These are phyloP conservation scores for Erodium maritimum DNA, from an alignment of 345 rosid genomes.

Conservation along the genomic window DNA sequence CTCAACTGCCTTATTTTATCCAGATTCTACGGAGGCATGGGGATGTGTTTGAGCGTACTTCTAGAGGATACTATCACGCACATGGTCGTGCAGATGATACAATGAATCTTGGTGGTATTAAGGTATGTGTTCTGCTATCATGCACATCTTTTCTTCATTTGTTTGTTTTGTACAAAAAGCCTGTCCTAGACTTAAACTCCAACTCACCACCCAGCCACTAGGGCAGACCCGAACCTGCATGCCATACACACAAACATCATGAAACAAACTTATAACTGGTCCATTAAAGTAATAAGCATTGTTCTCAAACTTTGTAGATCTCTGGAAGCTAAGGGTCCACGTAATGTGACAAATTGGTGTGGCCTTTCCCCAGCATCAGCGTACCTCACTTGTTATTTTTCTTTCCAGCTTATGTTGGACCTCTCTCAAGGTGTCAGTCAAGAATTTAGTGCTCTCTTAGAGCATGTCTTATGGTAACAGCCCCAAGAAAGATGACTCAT, in stretches of 20 bases:
- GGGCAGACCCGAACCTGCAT: background rate
- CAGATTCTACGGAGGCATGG: slow-evolving; percentile 89
- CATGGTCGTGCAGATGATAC: slow-evolving; percentile 97
- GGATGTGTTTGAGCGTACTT: slow-evolving; percentile 72
- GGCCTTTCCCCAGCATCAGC: no score
- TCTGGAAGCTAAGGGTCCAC: no score
- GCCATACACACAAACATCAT: background rate
- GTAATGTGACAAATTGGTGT: no score
- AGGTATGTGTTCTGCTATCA: slow-evolving; percentile 33
- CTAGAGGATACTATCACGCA: slow-evolving; percentile 79
- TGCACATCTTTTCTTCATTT: background rate
- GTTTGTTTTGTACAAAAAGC: background rate
- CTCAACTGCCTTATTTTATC: slow-evolving; percentile 1
- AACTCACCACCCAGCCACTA: background rate
- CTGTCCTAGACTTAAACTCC: no score
- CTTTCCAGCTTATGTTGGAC: no score
- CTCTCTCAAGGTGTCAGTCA: no score
- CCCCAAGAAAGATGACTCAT: no score
- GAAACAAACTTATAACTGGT: background rate
- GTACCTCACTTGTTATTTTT: no score
- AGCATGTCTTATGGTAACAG: no score
- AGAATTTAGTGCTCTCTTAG: no score
- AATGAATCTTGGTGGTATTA: slow-evolving; percentile 95
- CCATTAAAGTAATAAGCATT: background rate
- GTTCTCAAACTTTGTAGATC: background rate